A percentile compares a stretch with the other conserved stretches of the same genome.
These are phyloP conservation scores for Xerocomus minutiporus DNA, from an alignment of 1,284 basidiomycete species.

Conservation along the genomic window DNA sequence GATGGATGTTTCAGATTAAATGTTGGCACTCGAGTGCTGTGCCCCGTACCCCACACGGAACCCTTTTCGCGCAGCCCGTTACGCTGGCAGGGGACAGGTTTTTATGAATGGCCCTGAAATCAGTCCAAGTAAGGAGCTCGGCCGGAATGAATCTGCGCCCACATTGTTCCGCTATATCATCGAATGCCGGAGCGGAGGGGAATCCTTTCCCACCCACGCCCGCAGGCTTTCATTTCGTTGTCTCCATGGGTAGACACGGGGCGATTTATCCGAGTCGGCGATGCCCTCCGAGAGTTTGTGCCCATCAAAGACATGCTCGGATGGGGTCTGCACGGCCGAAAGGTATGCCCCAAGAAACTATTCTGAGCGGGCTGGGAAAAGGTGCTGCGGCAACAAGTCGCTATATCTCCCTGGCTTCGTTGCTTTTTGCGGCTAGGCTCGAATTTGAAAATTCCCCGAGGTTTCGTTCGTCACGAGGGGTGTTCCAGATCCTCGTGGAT, in stretches of 20 bases:
- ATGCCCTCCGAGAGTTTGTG: conserved; percentile 3
- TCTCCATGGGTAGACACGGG: conserved; percentile 35
- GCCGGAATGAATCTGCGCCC: conserved; percentile 29
- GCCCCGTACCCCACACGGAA: conserved; percentile 22
- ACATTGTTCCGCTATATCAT: conserved; percentile 26
- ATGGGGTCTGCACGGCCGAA: conserved; percentile 21
- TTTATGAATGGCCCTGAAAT: conserved; percentile 37
- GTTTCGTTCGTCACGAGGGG: conserved; percentile 17
- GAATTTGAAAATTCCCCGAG: conserved; percentile 29
- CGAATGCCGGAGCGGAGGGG: conserved; percentile 12
- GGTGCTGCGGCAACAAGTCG: conserved; percentile 18
- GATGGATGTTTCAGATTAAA: conserved; percentile 15
- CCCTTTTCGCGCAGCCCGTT: conserved; percentile 41
- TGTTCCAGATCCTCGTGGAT: conserved; percentile 28
- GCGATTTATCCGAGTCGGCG: conserved; percentile 8
- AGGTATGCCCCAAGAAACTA: conserved; percentile 4
- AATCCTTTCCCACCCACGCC: conserved; percentile 20
- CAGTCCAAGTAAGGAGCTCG: conserved; percentile 34
- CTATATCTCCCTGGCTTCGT: conserved; percentile 10
- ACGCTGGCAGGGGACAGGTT: conserved; percentile 38
- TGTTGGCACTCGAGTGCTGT: conserved; percentile 22
- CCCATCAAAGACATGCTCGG: conserved; percentile 14
- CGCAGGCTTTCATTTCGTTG: conserved; percentile 31
- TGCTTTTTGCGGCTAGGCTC: conserved; percentile 13
- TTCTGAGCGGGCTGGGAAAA: conserved; percentile 6